Conservation (phyloP, 1,139 yeast species). For the Suhomyces chickasaworum region DNA sequence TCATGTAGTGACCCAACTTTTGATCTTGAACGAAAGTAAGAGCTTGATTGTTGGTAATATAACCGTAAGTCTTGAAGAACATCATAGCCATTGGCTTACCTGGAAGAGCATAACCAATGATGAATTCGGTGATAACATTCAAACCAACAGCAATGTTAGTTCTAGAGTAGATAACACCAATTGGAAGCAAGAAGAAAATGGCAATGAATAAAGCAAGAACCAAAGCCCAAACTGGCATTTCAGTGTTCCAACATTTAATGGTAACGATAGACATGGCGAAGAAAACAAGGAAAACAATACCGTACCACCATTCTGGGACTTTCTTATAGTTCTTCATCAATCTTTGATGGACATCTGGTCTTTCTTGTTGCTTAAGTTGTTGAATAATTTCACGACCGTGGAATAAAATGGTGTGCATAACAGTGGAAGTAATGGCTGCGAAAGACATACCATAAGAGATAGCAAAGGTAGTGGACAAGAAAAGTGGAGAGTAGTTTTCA, state of each 20-base stretch:
- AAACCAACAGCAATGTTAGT: slow-evolving; percentile 50
- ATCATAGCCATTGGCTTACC: slow-evolving; percentile 52
- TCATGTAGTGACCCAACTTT: slow-evolving; percentile 59
- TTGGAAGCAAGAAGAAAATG: slow-evolving; percentile 43
- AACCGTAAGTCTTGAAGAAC: slow-evolving; percentile 50
- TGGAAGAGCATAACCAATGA: slow-evolving; percentile 50
- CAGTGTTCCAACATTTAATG: slow-evolving; percentile 44
- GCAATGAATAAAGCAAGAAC: slow-evolving; percentile 46
- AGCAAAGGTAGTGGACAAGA: slow-evolving; percentile 64
- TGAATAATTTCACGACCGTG: slow-evolving; percentile 55
- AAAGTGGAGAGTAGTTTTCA: slow-evolving; percentile 56
- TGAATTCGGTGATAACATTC: slow-evolving; percentile 48
- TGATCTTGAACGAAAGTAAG: slow-evolving; percentile 54
- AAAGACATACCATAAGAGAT: slow-evolving; percentile 63
- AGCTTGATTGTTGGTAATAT: slow-evolving; percentile 59
- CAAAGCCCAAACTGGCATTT: slow-evolving; percentile 44
- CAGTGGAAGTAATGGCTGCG: slow-evolving; percentile 62
- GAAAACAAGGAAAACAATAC: slow-evolving; percentile 39
- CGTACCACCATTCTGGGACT: slow-evolving; percentile 72
- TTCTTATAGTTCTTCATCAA: slow-evolving; percentile 60
- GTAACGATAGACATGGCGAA: slow-evolving; percentile 45
- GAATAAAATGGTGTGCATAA: slow-evolving; percentile 55
- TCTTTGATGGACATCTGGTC: slow-evolving; percentile 64
- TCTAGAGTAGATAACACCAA: slow-evolving; percentile 43
- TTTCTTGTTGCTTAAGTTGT: slow-evolving; percentile 45